These are phyloP conservation scores for Penicillium sp. DNA, from an alignment of 2,329 filamentous ascomycete species.

Conservation along the genomic window DNA sequence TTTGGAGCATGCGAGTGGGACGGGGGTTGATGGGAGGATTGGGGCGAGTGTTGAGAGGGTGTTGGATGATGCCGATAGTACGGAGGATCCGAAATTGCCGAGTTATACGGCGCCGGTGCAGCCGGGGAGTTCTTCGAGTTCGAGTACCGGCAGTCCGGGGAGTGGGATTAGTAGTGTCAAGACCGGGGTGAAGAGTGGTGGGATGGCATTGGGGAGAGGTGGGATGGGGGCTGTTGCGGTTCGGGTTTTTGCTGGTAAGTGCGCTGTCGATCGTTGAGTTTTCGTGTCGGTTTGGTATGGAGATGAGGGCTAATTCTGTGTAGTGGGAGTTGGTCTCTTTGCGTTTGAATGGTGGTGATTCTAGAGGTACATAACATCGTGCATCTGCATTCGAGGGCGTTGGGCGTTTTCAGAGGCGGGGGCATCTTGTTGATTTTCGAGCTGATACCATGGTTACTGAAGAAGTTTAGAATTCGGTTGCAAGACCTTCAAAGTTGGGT, in stretches of 20 bases:
- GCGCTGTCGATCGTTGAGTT: too few relatives aligned
- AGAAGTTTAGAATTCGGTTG: too few relatives aligned
- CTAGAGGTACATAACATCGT: background rate
- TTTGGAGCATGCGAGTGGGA: slow-evolving; percentile 7
- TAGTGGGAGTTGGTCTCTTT: background rate
- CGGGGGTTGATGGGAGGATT: background rate
- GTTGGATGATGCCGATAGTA: slow-evolving; percentile 12
- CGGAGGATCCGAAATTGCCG: slow-evolving; percentile 8
- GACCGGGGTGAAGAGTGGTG: too few relatives aligned
- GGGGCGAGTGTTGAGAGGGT: slow-evolving; percentile 3
- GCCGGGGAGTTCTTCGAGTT: background rate
- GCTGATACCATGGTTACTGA: background rate
- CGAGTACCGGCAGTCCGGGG: background rate
- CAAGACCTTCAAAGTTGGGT: too few relatives aligned
- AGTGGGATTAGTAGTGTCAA: background rate
- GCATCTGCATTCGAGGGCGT: background rate
- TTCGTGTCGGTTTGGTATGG: too few relatives aligned
- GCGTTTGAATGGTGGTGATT: background rate
- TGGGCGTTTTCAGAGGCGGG: background rate
- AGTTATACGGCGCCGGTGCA: slow-evolving; percentile 10
- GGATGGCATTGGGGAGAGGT: too few relatives aligned
- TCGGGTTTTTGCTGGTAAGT: background rate
- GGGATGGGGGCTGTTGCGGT: background rate
- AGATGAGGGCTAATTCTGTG: background rate
- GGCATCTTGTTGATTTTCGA: background rate